Evolutionary conservation across 1,284 basidiomycete genomes (phyloP).

Genomic region (Cryptococcus jaspeensis): DNA sequence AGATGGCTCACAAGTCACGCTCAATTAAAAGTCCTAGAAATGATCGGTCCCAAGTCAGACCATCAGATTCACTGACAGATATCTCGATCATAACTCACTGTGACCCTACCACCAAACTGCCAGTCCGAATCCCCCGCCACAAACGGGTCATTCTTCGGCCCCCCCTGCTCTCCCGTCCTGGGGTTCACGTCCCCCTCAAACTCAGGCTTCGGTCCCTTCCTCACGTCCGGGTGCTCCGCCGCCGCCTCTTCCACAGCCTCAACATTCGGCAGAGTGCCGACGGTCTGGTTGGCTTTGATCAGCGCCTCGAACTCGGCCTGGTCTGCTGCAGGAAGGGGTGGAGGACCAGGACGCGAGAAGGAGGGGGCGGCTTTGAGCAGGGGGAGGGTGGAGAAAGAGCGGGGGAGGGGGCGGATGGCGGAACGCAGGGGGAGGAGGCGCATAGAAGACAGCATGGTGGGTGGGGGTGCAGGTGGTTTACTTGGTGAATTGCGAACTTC

Average conservation of each 20-base stretch:
- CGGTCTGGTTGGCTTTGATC: slow-evolving; percentile 39
- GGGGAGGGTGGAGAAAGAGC: neutral
- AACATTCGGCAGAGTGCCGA: slow-evolving; percentile 28
- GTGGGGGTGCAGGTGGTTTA: no score
- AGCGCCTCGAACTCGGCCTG: slow-evolving; percentile 52
- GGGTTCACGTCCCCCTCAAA: slow-evolving; percentile 60
- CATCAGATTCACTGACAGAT: neutral
- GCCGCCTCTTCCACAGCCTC: slow-evolving; percentile 48
- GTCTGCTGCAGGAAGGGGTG: slow-evolving; percentile 44
- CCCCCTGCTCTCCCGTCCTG: slow-evolving; percentile 58
- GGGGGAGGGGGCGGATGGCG: no score
- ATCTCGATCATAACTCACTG: slow-evolving; percentile 34
- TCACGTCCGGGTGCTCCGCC: slow-evolving; percentile 57
- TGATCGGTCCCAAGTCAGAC: neutral
- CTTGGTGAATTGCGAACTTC: no score
- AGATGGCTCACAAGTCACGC: no score
- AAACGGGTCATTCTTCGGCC: slow-evolving; percentile 59
- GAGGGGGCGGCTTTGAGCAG: neutral
- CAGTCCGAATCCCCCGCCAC: slow-evolving; percentile 47
- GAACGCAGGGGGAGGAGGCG: no score
- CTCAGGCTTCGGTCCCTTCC: slow-evolving; percentile 52
- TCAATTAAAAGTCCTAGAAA: slow-evolving; percentile 8
- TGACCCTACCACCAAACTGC: slow-evolving; percentile 51
- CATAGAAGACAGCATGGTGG: no score
- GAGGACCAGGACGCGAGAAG: slow-evolving; percentile 47